Evolutionary conservation across 2,329 filamentous ascomycete species (phyloP), one percentile per base, ranked within the genome.

Genomic region (Rosellinia necatrix): DNA sequence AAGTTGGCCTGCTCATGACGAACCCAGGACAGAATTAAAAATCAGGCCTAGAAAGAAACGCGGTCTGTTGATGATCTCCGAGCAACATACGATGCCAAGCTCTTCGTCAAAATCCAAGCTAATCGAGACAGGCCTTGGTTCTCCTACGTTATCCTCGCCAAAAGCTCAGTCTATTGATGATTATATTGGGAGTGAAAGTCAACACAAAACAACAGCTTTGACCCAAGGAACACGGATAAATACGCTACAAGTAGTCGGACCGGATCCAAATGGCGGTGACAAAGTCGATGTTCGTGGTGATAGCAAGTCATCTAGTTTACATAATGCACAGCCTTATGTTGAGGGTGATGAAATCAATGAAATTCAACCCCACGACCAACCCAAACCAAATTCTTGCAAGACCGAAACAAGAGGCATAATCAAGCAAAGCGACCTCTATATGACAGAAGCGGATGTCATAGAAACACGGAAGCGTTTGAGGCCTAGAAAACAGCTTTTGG

Each of bases 21-120:
- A 74, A 52, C 73, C 69, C 7, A 75, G 74, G 43, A 78, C 78
- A 15, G 76, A 79, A 58, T 67, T 82, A 30, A 75, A 75, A 6
- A 78, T 82, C 48, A 77, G 73, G 56, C 70, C 78, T 15, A 73
- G 75, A 53, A 75, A 76, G 56, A 78, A 76, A 56, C 74, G 79
- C 49, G 80, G 81, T 2, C 63, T 83, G 6, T 63, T 82, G 38
- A 72, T 82, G 68, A 49, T 80, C 4, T 71, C 75, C 1, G 75
- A 79, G 48, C 72, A 66, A 49, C 61, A 65, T 32, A n/a, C 58
- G 22, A 24, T n/a, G 7, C 27, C 34, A 10, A 35, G 29, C 15
- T 46, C 49, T 4, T 50, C 44, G 17, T 42, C 54, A 21, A 48
- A 24, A 38, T 43, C 43, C 19, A 53, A 50, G 25, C 42, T 3